Base-by-base conservation (phyloP, 192 early-diverging fungal species). In the Coemansia sp. region DNA sequence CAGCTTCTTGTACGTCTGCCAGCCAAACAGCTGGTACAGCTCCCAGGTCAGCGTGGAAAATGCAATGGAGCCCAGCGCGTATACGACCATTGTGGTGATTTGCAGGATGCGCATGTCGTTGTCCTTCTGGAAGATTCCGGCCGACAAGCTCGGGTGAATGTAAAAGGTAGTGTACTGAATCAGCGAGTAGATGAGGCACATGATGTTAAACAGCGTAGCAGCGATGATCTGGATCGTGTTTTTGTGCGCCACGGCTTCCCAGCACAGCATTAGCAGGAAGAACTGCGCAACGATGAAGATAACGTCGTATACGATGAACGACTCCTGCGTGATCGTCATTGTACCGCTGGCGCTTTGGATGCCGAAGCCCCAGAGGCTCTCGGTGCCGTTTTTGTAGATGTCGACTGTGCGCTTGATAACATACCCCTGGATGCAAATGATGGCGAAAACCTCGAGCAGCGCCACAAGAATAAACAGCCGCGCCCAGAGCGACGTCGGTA, bases 211-310 rank as follows among this genome's bases (percentile, higher is more conserved):
- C 41, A 87, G 65, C 15, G 86, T 87, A 6, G 87, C 83, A 0
- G 88, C 86, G 53, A 93, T 88, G 49, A 95, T 89, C 69, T 98
- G 94, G 66, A 98, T 95, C 23, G 94, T 93, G 82, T 98, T 98
- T 75, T 95, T 88, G 80, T 94, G 89, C 64, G 87, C 91, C 53
- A 97, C 89, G 87, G 95, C 95, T 84, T 97, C 95, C 77, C 89
- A 88, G 75, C 89, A 87, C 56, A 97, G 83, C 43, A 88, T 87
- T 33, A 94, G 84, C 59, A 90, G 88, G 71, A 95, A 97, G 23
- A 97, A 48, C 72, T 95, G 93, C 10, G 93, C 91, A 5, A 93
- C 81, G 26, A 94, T 93, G 70, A 95, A 97, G 36, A 97, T 85
- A 5, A 91, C 84, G 78, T 93, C 87, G 77, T 98, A 98, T 21